Evolutionary conservation across 116 monocot species (phyloP), one percentile per base, ranked within the genome.

Genomic region (Thalassia testudinum): DNA sequence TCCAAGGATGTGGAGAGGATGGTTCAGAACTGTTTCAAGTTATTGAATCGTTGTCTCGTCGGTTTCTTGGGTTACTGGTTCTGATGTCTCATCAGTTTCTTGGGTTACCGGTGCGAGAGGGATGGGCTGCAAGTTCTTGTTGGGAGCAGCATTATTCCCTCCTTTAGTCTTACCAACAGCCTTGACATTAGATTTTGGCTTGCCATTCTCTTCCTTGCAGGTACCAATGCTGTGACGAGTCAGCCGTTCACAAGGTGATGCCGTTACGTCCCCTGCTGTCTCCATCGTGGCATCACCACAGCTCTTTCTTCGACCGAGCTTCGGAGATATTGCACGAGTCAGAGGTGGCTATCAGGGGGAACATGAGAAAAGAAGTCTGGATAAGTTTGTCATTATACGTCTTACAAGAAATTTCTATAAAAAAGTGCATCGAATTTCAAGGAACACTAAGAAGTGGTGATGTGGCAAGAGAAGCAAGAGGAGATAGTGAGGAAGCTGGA

Each of bases 271-370:
- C 19, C 22, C 42, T 21, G 20, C 45, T 8, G 66, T 21, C 12
- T 26, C 61, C 37, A 50, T 66, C 10, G 43, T 29, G 1, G 68
- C 66, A 54, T 82, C 71, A 56, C 56, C 48, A 30, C 60, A 78
- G 58, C 81, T 87, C 68, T 75, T 81, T 44, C 78, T 62, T 60
- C 78, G 67, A 48, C 65, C 54, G 50, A 85, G 64, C 40, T 71
- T 85, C 15, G 85, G 76, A 20, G 79, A 85, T 58, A 76, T 85
- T 47, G 85, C 73, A 42, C 85, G 72, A 40, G 85, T 85, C 60
- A 72, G 65, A 20, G 77, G 74, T 16, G 60, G 62, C 75, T 86
- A 28, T 45, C n/a, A n/a, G n/a, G 15, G 45, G 15, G 45, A 45
- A 45, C 18, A 20, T 4, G 15, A 45, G 45, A 45, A 13, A n/a